phyloP scores from a whole-genome alignment of 768 basidiomycete species.

The Postia placenta region DNA sequence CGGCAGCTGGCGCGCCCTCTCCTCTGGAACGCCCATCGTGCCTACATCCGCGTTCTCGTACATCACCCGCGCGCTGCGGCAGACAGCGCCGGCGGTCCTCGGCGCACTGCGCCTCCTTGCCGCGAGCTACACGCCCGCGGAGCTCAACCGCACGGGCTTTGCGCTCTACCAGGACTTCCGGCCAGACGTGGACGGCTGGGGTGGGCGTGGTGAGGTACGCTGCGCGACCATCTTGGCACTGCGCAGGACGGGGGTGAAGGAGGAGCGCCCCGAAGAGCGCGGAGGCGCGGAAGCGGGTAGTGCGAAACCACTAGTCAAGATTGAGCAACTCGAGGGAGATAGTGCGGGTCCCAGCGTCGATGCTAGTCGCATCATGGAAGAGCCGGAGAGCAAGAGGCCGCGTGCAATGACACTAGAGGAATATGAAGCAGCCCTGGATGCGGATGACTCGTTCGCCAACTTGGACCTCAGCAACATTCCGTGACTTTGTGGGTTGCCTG shows the following conservation, averaged over 20 bases:
- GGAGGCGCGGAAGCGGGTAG: constrained; percentile 4
- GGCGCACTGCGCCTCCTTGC: constrained; percentile 73
- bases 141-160: constrained; percentile 66
- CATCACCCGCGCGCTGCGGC: constrained; percentile 71
- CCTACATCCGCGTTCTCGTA: constrained; percentile 81
- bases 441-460: constrained; percentile 40
- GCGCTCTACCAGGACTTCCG: constrained; percentile 83
- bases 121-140: constrained; percentile 45
- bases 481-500: background rate
- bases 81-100: constrained; percentile 70
- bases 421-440: constrained; percentile 45
- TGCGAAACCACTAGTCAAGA: constrained; percentile 13
- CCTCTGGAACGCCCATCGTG: constrained; percentile 58
- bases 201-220: constrained; percentile 67
- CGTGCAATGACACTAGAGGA: constrained; percentile 40
- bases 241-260: constrained; percentile 22
- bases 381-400: constrained; percentile 35
- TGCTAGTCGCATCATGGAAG: constrained; percentile 10
- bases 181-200: constrained; percentile 80
- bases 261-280: background rate
- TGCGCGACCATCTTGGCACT: constrained; percentile 64
- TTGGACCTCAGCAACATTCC: constrained; percentile 27
- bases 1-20: constrained; percentile 80
- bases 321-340: constrained; percentile 13
- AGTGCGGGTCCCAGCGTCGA: constrained; percentile 9